Evolutionary conservation across 306 rosid genomes (phyloP).

Genomic region (Geum urbanum): DNA sequence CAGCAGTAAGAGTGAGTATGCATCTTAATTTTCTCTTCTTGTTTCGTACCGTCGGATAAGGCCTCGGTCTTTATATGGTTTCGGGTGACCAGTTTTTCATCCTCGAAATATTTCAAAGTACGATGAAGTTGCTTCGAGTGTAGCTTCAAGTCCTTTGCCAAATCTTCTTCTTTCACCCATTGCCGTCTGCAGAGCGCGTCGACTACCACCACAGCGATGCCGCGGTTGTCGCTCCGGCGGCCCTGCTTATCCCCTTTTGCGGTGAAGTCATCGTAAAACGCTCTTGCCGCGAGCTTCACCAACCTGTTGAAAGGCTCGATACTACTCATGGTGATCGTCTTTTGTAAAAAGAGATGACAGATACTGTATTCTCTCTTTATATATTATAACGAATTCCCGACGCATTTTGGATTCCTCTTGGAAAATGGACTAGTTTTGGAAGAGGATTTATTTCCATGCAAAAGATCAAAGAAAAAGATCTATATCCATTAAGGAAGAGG

Average conservation of each 20-base stretch:
- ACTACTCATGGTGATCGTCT: not conserved
- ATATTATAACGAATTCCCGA: too few relatives aligned
- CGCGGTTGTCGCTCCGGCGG: constrained; percentile 78
- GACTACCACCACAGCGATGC: constrained; percentile 90
- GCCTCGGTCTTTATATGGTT: constrained; percentile 52
- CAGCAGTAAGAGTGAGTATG: constrained; percentile 94
- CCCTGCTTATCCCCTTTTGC: constrained; percentile 69
- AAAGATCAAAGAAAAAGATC: too few relatives aligned
- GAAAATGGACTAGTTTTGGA: too few relatives aligned
- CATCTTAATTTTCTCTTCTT: constrained; percentile 89
- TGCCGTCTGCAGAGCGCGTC: constrained; percentile 95
- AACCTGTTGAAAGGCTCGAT: constrained; percentile 6
- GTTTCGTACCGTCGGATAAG: constrained; percentile 11
- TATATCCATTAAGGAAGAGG: too few relatives aligned
- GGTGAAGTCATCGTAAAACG: constrained; percentile 75
- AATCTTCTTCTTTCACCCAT: constrained; percentile 95
- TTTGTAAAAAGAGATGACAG: not conserved
- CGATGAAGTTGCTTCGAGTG: constrained; percentile 87
- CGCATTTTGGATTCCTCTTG: too few relatives aligned
- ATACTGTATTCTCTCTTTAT: too few relatives aligned
- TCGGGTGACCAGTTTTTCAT: constrained; percentile 79
- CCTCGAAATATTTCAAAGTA: constrained; percentile 71
- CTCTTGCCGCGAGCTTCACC: not conserved
- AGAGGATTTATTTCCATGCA: too few relatives aligned
- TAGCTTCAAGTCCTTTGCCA: constrained; percentile 90